Conservation (phyloP, 2,329 filamentous ascomycete genomes). For the Biscogniauxia mediterranea region DNA sequence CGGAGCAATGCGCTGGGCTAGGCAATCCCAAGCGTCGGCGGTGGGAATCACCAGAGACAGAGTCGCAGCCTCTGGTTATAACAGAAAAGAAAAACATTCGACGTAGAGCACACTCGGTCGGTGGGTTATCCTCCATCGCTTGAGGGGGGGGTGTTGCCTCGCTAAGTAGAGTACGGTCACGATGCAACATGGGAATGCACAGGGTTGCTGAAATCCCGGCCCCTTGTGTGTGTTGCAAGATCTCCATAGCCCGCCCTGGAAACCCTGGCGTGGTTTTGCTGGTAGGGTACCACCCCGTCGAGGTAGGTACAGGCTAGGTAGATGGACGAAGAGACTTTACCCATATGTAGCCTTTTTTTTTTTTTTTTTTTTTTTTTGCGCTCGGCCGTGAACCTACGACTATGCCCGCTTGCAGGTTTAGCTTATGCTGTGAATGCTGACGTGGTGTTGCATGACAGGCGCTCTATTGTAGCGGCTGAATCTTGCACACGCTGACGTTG, state of each 20-base stretch:
- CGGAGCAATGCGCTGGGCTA: neutral
- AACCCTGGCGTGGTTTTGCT: slow-evolving; percentile 3
- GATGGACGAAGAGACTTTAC: neutral
- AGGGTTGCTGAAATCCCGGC: slow-evolving; percentile 19
- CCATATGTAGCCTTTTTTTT: neutral
- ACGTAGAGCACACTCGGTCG: neutral
- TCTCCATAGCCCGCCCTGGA: slow-evolving; percentile 22
- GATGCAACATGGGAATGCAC: slow-evolving; percentile 23
- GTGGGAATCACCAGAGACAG: neutral
- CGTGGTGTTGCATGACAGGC: slow-evolving; percentile 20
- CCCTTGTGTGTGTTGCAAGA: slow-evolving; percentile 25
- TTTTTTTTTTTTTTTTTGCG: too few relatives aligned
- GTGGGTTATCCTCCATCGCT: neutral
- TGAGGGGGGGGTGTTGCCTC: neutral
- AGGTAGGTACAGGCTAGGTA: neutral
- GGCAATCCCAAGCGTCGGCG: neutral
- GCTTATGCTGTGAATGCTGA: slow-evolving; percentile 13
- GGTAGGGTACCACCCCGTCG: neutral
- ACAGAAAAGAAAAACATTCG: neutral
- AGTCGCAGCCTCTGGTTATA: neutral
- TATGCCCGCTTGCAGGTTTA: neutral
- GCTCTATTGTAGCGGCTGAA: slow-evolving; percentile 4
- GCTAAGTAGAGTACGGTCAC: slow-evolving; percentile 13
- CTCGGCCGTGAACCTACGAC: neutral
- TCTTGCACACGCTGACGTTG: slow-evolving; percentile 5